Percentiles rank a stretch among this genome's conserved stretches.
Conservation (phyloP, 352 stramenopile genomes). For the Achlya hypogyna region DNA sequence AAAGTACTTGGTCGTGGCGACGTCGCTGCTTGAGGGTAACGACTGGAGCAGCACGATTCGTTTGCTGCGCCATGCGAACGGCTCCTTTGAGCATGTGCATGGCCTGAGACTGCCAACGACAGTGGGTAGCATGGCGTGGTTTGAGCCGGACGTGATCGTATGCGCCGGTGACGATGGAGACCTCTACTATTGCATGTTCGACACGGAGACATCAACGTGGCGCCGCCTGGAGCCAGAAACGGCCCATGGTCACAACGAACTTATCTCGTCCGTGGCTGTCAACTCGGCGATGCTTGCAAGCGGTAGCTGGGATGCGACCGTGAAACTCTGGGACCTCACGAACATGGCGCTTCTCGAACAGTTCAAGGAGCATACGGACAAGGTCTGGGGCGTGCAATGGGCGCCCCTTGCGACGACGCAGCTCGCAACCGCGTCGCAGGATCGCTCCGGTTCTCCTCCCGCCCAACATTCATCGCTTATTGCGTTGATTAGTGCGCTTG, state of each 20-base stretch:
- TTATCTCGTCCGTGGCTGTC: constrained; percentile 49
- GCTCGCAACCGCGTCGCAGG: constrained; percentile 52
- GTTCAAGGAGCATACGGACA: constrained; percentile 46
- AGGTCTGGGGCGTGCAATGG: constrained; percentile 61
- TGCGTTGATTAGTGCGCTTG: constrained; percentile 33
- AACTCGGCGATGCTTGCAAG: constrained; percentile 36
- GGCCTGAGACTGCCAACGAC: constrained; percentile 36
- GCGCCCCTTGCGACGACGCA: constrained; percentile 33
- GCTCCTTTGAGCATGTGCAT: constrained; percentile 31
- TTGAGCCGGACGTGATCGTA: constrained; percentile 40
- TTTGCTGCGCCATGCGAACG: constrained; percentile 35
- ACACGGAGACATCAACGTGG: constrained; percentile 12
- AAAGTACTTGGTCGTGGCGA: constrained; percentile 38
- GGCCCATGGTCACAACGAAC: constrained; percentile 51
- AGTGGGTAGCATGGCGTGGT: constrained; percentile 47
- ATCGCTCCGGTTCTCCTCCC: constrained; percentile 27
- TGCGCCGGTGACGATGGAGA: constrained; percentile 70
- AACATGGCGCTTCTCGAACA: constrained; percentile 23
- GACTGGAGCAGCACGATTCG: constrained; percentile 53
- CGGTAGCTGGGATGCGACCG: constrained; percentile 60
- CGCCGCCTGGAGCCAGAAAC: not conserved
- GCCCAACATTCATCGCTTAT: not conserved
- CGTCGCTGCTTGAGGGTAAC: constrained; percentile 68
- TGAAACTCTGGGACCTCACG: constrained; percentile 68
- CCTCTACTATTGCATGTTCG: constrained; percentile 19